Percentiles rank a stretch among this genome's conserved stretches.
Conservation (phyloP, 768 basidiomycete species). For the Termitomyces sp. region DNA sequence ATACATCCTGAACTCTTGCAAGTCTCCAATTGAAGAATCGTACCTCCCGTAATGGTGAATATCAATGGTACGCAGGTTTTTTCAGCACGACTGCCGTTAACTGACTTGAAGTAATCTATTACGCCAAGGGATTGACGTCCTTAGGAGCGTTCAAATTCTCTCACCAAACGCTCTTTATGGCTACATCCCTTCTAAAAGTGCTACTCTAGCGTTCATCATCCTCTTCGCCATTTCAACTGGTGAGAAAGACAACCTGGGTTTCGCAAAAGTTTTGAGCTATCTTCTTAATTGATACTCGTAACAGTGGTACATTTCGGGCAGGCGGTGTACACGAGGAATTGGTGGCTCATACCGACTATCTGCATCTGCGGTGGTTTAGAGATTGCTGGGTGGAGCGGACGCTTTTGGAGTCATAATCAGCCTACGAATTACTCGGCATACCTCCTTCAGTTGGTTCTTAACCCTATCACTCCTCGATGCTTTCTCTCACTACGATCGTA, state of each 20-base stretch:
- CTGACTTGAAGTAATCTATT: not conserved
- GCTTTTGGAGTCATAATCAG: slow-evolving; percentile 42
- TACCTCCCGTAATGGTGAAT: not conserved
- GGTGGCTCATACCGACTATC: slow-evolving; percentile 49
- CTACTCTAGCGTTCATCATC: slow-evolving; percentile 31
- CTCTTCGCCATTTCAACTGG: slow-evolving; percentile 34
- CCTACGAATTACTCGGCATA: slow-evolving; percentile 21
- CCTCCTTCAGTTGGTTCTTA: slow-evolving; percentile 31
- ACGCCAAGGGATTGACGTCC: not conserved
- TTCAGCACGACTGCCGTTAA: not conserved
- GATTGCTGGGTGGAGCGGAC: slow-evolving; percentile 47
- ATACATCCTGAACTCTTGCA: not conserved
- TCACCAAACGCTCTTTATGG: slow-evolving; percentile 20
- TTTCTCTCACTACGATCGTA: not conserved
- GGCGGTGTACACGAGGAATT: slow-evolving; percentile 35
- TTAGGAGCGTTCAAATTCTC: not conserved
- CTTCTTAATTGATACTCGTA: not conserved
- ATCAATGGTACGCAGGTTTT: not conserved
- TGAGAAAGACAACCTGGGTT: slow-evolving; percentile 11
- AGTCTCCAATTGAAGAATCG: not conserved
- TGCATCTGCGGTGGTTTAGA: slow-evolving; percentile 43
- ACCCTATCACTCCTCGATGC: not conserved
- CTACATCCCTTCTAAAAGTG: slow-evolving; percentile 33
- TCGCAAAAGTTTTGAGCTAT: not conserved
- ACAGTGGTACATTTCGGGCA: slow-evolving; percentile 43